Evolutionary conservation across 1,284 basidiomycete species (phyloP).

Genomic region (Irpex rosettiformis): DNA sequence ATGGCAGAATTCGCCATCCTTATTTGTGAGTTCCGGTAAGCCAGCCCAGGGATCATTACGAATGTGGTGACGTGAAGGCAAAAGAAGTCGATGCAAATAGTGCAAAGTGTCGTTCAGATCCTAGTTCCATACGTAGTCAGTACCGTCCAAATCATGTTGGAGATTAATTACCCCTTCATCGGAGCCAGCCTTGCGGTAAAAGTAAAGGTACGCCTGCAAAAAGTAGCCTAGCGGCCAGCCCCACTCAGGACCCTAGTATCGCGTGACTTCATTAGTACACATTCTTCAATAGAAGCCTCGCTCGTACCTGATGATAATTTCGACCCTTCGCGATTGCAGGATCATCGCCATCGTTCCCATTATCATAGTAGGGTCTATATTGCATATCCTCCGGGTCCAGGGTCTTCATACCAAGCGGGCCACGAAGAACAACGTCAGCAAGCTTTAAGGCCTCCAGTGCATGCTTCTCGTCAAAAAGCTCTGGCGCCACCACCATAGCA

Average conservation of each 20-base stretch:
- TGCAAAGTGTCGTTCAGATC: constrained; percentile 74
- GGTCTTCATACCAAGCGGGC: constrained; percentile 92
- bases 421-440: constrained; percentile 73
- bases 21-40: constrained; percentile 88
- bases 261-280: background rate
- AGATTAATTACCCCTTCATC: constrained; percentile 59
- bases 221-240: constrained; percentile 95
- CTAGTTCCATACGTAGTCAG: constrained; percentile 31
- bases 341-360: constrained; percentile 86
- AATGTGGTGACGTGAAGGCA: constrained; percentile 71
- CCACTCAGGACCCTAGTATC: constrained; percentile 78
- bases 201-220: constrained; percentile 87
- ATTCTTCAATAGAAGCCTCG: constrained; percentile 10
- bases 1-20: constrained; percentile 73
- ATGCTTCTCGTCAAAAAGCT: constrained; percentile 83
- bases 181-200: constrained; percentile 61
- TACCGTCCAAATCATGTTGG: no score
- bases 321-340: constrained; percentile 82
- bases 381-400: constrained; percentile 83
- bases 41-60: constrained; percentile 85
- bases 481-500: constrained; percentile 96
- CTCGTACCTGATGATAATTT: constrained; percentile 78
- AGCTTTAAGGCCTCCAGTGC: constrained; percentile 77
- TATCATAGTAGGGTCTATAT: constrained; percentile 89
- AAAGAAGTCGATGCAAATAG: constrained; percentile 70